These are phyloP conservation scores for Saccharum officinarum DNA, from an alignment of 176 grass and related monocot species.

Conservation along the genomic window DNA sequence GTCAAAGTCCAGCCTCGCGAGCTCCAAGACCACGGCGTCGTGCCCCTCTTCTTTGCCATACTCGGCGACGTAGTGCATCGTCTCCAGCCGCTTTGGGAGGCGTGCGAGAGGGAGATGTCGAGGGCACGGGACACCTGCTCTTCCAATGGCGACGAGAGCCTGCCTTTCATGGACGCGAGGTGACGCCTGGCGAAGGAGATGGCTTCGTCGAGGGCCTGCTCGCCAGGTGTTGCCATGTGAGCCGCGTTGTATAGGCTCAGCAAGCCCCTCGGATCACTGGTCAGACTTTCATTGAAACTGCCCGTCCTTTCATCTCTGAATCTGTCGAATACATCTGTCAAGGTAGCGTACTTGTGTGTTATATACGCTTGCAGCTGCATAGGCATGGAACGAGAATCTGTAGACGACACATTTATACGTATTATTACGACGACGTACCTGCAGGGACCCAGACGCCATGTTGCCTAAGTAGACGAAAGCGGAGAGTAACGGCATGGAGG, in stretches of 20 bases:
- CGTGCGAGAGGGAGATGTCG: not conserved
- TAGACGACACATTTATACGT: too few species aligned
- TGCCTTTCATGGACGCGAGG: not conserved
- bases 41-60: not conserved
- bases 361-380: too few species aligned
- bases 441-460: too few species aligned
- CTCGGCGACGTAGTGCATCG: not conserved
- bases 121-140: conserved; percentile 2
- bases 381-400: too few species aligned
- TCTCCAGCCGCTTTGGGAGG: not conserved
- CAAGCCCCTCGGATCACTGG: not conserved
- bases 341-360: too few species aligned
- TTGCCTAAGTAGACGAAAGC: too few species aligned
- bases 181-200: not conserved
- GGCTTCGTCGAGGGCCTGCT: not conserved
- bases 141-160: not conserved
- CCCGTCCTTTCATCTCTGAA: not conserved
- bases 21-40: not conserved
- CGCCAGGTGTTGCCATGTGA: not conserved
- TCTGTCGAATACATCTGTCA: not conserved
- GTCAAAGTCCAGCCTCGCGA: not conserved
- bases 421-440: too few species aligned
- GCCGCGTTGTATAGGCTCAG: not conserved
- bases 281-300: not conserved
- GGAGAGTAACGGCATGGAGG: too few species aligned